These are phyloP conservation scores for Coemansia nantahalensis DNA, from an alignment of 192 early-diverging fungal genomes.

Conservation along the genomic window DNA sequence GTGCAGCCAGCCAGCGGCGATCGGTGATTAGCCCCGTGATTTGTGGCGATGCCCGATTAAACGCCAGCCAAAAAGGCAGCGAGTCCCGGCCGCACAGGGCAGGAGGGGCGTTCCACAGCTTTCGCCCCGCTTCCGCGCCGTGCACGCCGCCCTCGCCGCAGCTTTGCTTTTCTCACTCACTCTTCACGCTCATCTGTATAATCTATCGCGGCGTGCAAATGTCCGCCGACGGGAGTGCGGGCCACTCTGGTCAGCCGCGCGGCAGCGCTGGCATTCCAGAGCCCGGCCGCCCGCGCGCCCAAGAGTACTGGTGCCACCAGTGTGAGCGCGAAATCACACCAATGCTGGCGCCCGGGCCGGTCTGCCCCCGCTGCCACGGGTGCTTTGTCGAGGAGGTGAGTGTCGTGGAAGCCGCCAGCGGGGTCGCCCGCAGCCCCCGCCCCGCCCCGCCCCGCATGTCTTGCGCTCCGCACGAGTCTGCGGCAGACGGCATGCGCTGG, in stretches of 20 bases:
- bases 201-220: not conserved
- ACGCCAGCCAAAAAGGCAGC: too few relatives aligned
- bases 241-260: slow-evolving; percentile 7
- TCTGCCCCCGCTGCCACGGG: slow-evolving; percentile 70
- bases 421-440: too few relatives aligned
- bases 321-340: slow-evolving; percentile 61
- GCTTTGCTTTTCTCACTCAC: too few relatives aligned
- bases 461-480: too few relatives aligned
- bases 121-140: not conserved
- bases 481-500: too few relatives aligned
- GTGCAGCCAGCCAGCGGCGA: too few relatives aligned
- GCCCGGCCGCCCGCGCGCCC: slow-evolving; percentile 1
- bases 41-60: too few relatives aligned
- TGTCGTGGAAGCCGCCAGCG: not conserved
- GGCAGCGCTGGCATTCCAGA: not conserved
- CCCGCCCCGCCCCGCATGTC: too few relatives aligned
- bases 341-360: slow-evolving; percentile 75
- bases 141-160: too few relatives aligned
- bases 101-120: not conserved
- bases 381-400: slow-evolving; percentile 86
- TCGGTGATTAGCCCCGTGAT: too few relatives aligned
- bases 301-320: slow-evolving; percentile 62
- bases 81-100: too few relatives aligned
- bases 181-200: not conserved
- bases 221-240: slow-evolving; percentile 12